A percentile compares a stretch with the other conserved stretches of the same genome.
These are phyloP conservation scores for Wolfiporia cocos DNA, from an alignment of 1,284 basidiomycete genomes.

Conservation along the genomic window DNA sequence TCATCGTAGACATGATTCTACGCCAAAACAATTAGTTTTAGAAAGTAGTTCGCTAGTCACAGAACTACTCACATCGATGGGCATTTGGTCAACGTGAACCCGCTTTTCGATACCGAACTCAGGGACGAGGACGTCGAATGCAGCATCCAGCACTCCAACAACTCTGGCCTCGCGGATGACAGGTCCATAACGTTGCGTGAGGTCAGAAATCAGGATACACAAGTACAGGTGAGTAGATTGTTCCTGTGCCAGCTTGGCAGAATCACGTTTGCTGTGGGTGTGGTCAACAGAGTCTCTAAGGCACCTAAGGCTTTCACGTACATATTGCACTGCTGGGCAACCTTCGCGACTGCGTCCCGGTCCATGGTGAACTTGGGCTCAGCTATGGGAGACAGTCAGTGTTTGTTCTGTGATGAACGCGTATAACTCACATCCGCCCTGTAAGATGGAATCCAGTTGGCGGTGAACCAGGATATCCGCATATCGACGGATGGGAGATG, in stretches of 20 bases:
- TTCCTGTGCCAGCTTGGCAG: slow-evolving; percentile 89
- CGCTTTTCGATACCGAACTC: slow-evolving; percentile 98
- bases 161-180: slow-evolving; percentile 92
- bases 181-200: slow-evolving; percentile 92
- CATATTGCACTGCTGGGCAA: slow-evolving; percentile 98
- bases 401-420: neutral
- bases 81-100: slow-evolving; percentile 98
- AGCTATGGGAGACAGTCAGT: slow-evolving; percentile 21
- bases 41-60: neutral
- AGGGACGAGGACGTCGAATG: slow-evolving; percentile 91
- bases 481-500: slow-evolving; percentile 89
- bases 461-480: slow-evolving; percentile 96
- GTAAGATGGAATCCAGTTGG: slow-evolving; percentile 88
- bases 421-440: slow-evolving; percentile 53
- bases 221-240: slow-evolving; percentile 95
- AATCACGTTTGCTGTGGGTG: slow-evolving; percentile 78
- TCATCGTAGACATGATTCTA: slow-evolving; percentile 95
- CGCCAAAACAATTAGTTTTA: neutral
- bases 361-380: slow-evolving; percentile 95
- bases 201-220: slow-evolving; percentile 88
- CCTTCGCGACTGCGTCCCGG: slow-evolving; percentile 93
- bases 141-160: slow-evolving; percentile 89
- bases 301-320: slow-evolving; percentile 31
- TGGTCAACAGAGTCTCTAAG: slow-evolving; percentile 8
- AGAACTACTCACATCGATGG: slow-evolving; percentile 69